Evolutionary conservation across 2,329 filamentous ascomycete species (phyloP).

Genomic region (Emergomyces orientalis): DNA sequence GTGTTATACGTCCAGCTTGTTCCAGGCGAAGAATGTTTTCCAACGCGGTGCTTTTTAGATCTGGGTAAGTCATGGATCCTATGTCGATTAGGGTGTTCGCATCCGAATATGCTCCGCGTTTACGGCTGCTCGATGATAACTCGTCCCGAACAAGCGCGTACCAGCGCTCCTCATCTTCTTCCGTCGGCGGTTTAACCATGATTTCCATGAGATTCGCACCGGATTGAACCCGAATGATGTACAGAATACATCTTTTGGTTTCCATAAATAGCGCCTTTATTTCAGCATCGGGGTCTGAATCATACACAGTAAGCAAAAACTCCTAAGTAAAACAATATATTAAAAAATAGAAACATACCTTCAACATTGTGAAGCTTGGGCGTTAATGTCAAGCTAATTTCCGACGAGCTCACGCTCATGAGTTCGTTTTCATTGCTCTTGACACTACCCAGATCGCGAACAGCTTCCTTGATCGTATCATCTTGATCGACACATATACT

Average conservation of each 20-base stretch:
- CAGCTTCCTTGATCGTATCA: constrained; percentile 80
- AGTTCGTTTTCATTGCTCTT: constrained; percentile 95
- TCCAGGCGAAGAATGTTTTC: constrained; percentile 91
- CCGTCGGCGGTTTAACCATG: constrained; percentile 75
- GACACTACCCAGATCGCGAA: constrained; percentile 88
- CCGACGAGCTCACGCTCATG: constrained; percentile 71
- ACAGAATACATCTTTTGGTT: constrained; percentile 91
- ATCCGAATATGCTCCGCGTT: constrained; percentile 81
- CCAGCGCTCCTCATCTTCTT: constrained; percentile 88
- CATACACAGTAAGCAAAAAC: background rate
- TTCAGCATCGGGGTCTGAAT: constrained; percentile 74
- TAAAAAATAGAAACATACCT: constrained; percentile 33
- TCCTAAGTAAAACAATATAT: background rate
- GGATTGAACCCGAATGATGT: constrained; percentile 94
- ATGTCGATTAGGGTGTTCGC: constrained; percentile 76
- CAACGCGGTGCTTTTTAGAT: constrained; percentile 83
- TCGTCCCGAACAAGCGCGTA: constrained; percentile 71
- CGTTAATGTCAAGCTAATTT: constrained; percentile 83
- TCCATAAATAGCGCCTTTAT: constrained; percentile 94
- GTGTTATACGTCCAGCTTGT: constrained; percentile 72
- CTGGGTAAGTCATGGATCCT: constrained; percentile 77
- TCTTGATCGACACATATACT: constrained; percentile 70
- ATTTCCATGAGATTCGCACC: constrained; percentile 91
- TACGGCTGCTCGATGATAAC: constrained; percentile 56
- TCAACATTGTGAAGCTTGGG: constrained; percentile 83